A percentile compares a stretch with the other conserved stretches of the same genome.
Conservation (phyloP, 2,329 filamentous ascomycete genomes). For the Cytospora mali region DNA sequence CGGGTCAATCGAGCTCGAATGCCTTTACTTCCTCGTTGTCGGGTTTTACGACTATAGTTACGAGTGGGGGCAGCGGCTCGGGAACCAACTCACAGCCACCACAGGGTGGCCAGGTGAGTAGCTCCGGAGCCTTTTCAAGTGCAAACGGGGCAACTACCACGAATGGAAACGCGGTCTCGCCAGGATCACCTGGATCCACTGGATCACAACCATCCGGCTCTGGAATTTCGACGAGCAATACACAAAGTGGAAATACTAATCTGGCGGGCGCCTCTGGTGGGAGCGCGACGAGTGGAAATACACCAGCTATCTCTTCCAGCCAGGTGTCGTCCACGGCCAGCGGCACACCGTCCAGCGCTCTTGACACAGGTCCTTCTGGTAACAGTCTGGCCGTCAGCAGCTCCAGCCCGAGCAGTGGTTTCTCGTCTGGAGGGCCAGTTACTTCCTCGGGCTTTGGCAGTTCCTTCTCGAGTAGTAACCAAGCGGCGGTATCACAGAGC, state of each 20-base stretch:
- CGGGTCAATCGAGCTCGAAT: not conserved
- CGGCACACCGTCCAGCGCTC: too few relatives aligned
- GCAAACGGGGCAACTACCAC: not conserved
- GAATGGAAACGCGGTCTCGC: too few relatives aligned
- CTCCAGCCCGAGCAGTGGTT: too few relatives aligned
- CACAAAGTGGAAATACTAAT: too few relatives aligned
- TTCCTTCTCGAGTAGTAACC: too few relatives aligned
- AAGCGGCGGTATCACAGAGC: too few relatives aligned
- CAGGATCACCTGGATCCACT: not conserved
- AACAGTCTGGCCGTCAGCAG: too few relatives aligned
- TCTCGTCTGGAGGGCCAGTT: too few relatives aligned
- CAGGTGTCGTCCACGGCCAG: not conserved
- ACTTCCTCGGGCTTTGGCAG: too few relatives aligned
- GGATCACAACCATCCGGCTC: not conserved
- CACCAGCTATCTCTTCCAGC: not conserved
- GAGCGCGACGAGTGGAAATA: not conserved
- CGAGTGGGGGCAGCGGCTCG: not conserved
- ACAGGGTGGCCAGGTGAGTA: not conserved
- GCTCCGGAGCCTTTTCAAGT: not conserved
- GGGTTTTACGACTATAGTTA: not conserved
- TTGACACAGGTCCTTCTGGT: too few relatives aligned
- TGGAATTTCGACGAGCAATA: too few relatives aligned
- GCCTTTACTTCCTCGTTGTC: not conserved
- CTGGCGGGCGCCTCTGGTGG: too few relatives aligned
- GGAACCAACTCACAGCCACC: not conserved